A percentile compares a stretch with the other conserved stretches of the same genome.
Evolutionary conservation across 495 filamentous ascomycete genomes (phyloP).

Genomic region (Hypoxylon trugodes): DNA sequence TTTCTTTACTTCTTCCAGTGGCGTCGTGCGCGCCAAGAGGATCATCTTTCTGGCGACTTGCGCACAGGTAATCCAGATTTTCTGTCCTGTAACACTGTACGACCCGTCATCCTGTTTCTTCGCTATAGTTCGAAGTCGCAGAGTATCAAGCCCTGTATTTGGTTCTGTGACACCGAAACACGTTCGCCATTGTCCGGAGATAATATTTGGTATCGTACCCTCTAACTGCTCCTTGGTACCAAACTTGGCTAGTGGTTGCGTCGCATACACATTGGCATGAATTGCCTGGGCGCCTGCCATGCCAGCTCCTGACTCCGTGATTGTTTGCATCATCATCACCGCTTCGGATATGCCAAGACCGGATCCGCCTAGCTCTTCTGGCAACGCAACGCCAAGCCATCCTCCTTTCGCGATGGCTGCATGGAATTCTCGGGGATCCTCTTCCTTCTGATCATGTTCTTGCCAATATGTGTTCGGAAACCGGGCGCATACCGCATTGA

Average conservation of each 20-base stretch:
- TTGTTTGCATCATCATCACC: slow-evolving; percentile 86
- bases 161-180: slow-evolving; percentile 78
- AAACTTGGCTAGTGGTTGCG: slow-evolving; percentile 77
- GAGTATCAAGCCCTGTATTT: slow-evolving; percentile 78
- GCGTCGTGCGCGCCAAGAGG: slow-evolving; percentile 76
- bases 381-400: slow-evolving; percentile 84
- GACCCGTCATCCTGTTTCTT: slow-evolving; percentile 56
- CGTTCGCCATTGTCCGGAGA: slow-evolving; percentile 70
- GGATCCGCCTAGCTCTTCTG: slow-evolving; percentile 74
- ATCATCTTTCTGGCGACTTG: slow-evolving; percentile 83
- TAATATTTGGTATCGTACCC: slow-evolving; percentile 71
- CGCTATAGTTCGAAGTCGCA: slow-evolving; percentile 70
- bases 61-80: slow-evolving; percentile 85
- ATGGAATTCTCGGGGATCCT: slow-evolving; percentile 77
- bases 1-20: slow-evolving; percentile 70
- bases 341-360: slow-evolving; percentile 83
- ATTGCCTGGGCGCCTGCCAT: slow-evolving; percentile 81
- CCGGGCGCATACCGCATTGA: slow-evolving; percentile 71
- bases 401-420: slow-evolving; percentile 77
- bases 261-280: slow-evolving; percentile 79
- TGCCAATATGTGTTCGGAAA: slow-evolving; percentile 76
- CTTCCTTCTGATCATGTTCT: slow-evolving; percentile 69
- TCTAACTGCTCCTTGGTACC: slow-evolving; percentile 67
- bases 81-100: slow-evolving; percentile 75
- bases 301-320: slow-evolving; percentile 77